Percentiles rank a stretch among this genome's conserved stretches.
These are phyloP conservation scores for Fagopyrum esculentum DNA, from an alignment of 148 eudicot genomes.

Conservation along the genomic window DNA sequence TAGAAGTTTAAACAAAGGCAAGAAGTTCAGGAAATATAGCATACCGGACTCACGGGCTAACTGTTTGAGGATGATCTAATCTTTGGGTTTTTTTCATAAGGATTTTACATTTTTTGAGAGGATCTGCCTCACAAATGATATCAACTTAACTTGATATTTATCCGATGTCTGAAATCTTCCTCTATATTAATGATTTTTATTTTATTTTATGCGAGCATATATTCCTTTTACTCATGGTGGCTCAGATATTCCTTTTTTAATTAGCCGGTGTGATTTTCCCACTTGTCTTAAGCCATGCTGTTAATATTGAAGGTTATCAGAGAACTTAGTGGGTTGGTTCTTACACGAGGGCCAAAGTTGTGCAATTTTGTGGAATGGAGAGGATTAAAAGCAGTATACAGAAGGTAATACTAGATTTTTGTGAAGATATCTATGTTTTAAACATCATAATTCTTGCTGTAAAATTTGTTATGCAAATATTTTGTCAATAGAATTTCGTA, in stretches of 20 bases:
- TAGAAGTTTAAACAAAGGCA: neutral
- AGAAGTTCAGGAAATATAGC: neutral
- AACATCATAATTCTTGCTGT: neutral
- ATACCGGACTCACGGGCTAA: neutral
- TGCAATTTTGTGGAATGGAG: constrained; percentile 96
- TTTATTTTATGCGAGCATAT: too few relatives aligned
- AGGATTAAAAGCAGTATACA: constrained; percentile 88
- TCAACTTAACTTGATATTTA: too few relatives aligned
- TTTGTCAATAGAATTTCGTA: neutral
- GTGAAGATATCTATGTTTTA: neutral
- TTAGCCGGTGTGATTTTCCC: neutral
- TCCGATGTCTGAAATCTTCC: too few relatives aligned
- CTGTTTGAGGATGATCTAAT: neutral
- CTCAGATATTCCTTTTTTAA: too few relatives aligned
- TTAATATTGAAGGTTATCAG: constrained; percentile 52
- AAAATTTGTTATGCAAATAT: neutral
- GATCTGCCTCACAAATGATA: neutral
- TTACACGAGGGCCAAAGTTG: constrained; percentile 80
- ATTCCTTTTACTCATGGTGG: neutral
- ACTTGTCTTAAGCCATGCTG: neutral
- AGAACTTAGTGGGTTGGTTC: constrained; percentile 88
- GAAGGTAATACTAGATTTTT: constrained; percentile 41
- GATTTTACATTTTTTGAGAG: neutral
- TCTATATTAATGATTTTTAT: too few relatives aligned
- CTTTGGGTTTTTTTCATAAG: neutral